phyloP scores from a whole-genome alignment of 495 filamentous ascomycete genomes.

The Aspergillus olivimuriae region DNA sequence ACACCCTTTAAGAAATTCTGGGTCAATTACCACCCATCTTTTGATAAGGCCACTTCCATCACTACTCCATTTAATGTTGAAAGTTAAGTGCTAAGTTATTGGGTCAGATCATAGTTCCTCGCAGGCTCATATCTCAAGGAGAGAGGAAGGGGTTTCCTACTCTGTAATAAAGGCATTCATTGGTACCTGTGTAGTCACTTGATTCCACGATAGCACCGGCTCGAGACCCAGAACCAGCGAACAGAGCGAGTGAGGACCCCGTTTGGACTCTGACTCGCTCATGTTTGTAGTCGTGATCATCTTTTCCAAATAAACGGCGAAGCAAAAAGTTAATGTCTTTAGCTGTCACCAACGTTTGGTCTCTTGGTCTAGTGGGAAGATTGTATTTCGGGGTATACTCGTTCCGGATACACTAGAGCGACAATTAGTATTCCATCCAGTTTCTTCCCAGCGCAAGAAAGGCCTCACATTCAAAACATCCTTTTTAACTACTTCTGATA shows the following conservation, averaged over 20 bases:
- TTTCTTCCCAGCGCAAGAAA: background rate
- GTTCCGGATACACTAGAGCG: slow-evolving; percentile 1
- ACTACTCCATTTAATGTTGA: slow-evolving; percentile 11
- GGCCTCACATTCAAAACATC: slow-evolving; percentile 7
- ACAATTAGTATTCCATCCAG: background rate
- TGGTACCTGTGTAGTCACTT: slow-evolving; percentile 12
- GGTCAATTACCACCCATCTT: slow-evolving; percentile 15
- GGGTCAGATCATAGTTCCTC: too few species aligned
- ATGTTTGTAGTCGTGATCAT: slow-evolving; percentile 17
- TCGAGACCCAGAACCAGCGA: slow-evolving; percentile 11
- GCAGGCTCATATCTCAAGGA: background rate
- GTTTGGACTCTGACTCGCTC: slow-evolving; percentile 14
- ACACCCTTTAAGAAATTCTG: slow-evolving; percentile 16
- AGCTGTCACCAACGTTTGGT: slow-evolving; percentile 1
- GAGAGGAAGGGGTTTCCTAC: background rate
- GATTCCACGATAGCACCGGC: slow-evolving; percentile 15
- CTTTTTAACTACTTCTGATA: slow-evolving; percentile 1
- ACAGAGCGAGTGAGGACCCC: slow-evolving; percentile 12
- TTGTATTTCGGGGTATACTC: slow-evolving; percentile 2
- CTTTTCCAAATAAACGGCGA: slow-evolving; percentile 9
- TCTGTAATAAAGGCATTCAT: slow-evolving; percentile 19
- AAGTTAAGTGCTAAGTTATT: slow-evolving; percentile 9
- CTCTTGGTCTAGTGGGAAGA: slow-evolving; percentile 1
- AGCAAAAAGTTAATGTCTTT: slow-evolving; percentile 13
- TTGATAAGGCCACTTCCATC: slow-evolving; percentile 4